A percentile compares a stretch with the other conserved stretches of the same genome.
These are phyloP conservation scores for Neonothopanus nambi DNA, from an alignment of 1,284 basidiomycete genomes.

Conservation along the genomic window DNA sequence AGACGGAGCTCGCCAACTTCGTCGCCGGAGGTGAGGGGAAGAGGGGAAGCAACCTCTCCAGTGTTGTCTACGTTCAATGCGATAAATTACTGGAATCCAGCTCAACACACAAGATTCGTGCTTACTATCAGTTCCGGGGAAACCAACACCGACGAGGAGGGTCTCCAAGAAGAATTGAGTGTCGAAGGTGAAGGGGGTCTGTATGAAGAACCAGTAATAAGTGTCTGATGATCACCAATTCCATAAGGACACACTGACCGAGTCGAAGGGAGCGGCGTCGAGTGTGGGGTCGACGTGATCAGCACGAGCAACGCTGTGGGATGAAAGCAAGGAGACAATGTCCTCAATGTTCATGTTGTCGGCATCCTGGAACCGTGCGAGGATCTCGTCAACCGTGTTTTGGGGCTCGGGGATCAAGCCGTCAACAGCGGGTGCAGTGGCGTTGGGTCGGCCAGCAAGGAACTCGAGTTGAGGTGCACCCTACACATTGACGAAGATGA, in stretches of 20 bases:
- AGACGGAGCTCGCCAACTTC: slow-evolving; percentile 38
- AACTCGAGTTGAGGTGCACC: slow-evolving; percentile 20
- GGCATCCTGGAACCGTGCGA: slow-evolving; percentile 11
- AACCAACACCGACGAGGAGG: slow-evolving; percentile 30
- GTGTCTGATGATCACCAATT: not conserved
- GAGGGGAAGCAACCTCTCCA: slow-evolving; percentile 37
- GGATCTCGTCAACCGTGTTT: slow-evolving; percentile 14
- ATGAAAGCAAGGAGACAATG: slow-evolving; percentile 16
- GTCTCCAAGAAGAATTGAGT: slow-evolving; percentile 42
- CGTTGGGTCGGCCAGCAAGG: slow-evolving; percentile 20
- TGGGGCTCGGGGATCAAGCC: slow-evolving; percentile 19
- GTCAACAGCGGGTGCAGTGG: slow-evolving; percentile 12
- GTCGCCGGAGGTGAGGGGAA: slow-evolving; percentile 14
- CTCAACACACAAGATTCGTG: too few relatives aligned
- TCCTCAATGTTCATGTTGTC: slow-evolving; percentile 17
- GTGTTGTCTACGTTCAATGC: slow-evolving; percentile 4
- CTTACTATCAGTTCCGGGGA: slow-evolving; percentile 36
- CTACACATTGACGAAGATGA: not conserved
- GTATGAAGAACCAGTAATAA: not conserved
- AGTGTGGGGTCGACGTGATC: slow-evolving; percentile 5
- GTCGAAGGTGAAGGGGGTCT: slow-evolving; percentile 37
- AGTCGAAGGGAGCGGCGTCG: slow-evolving; percentile 39
- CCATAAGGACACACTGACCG: slow-evolving; percentile 12
- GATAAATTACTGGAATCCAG: not conserved
- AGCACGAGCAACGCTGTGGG: slow-evolving; percentile 9